These are phyloP conservation scores for Spongospora subterranea DNA, from an alignment of 208 protist genomes.

Conservation along the genomic window DNA sequence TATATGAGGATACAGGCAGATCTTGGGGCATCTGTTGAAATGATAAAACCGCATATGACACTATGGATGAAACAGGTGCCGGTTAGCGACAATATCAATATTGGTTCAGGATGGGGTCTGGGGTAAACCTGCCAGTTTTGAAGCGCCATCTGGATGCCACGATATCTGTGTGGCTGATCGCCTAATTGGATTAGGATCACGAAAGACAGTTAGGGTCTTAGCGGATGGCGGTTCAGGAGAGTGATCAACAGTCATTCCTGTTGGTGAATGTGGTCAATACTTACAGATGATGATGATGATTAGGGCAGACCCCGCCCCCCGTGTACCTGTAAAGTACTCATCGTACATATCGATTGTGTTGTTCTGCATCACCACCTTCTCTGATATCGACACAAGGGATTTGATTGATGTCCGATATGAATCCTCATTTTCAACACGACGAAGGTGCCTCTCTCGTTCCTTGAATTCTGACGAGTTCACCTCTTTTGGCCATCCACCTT, in stretches of 20 bases:
- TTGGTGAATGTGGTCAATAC: background rate
- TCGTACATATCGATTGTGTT: constrained; percentile 96
- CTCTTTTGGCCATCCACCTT: constrained; percentile 93
- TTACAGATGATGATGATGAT: background rate
- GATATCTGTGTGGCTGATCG: constrained; percentile 87
- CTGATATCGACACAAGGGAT: constrained; percentile 83
- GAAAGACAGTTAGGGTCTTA: constrained; percentile 90
- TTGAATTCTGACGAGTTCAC: constrained; percentile 92
- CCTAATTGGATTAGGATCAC: constrained; percentile 82
- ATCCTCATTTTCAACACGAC: constrained; percentile 93
- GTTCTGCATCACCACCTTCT: constrained; percentile 92
- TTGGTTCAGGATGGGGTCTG: no score
- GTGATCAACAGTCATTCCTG: constrained; percentile 76
- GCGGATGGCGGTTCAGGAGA: constrained; percentile 83
- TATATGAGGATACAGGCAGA: constrained; percentile 89
- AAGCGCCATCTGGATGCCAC: constrained; percentile 86
- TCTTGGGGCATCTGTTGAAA: constrained; percentile 87
- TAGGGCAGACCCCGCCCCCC: no score
- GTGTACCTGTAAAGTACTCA: constrained; percentile 85
- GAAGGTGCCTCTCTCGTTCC: constrained; percentile 92
- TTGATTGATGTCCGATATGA: constrained; percentile 86
- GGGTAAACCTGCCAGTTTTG: constrained; percentile 80
- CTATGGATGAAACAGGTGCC: constrained; percentile 55
- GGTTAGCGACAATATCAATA: background rate
- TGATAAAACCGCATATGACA: constrained; percentile 88